Percentiles rank a stretch among this genome's conserved stretches.
Conservation (phyloP, 2,329 filamentous ascomycete species). For the Dothidotthia symphoricarpi region DNA sequence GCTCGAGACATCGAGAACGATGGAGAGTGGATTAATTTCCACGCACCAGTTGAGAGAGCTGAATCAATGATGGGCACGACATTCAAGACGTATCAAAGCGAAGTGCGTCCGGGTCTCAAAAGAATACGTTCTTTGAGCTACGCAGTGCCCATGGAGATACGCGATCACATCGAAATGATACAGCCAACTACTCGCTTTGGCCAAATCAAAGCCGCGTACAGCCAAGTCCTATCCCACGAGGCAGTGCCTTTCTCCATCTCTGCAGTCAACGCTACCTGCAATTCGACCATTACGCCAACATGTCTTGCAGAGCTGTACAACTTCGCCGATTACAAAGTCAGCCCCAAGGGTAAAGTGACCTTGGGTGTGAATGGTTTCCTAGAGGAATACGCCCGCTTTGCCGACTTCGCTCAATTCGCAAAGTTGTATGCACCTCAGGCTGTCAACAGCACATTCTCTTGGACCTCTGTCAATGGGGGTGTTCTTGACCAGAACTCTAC, state of each 20-base stretch:
- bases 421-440: conserved; percentile 42
- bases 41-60: conserved; percentile 52
- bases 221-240: conserved; percentile 34
- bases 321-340: conserved; percentile 42
- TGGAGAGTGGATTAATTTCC: conserved; percentile 63
- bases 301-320: conserved; percentile 52
- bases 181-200: conserved; percentile 66
- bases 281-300: conserved; percentile 46
- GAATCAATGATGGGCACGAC: conserved; percentile 57
- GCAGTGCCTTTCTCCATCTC: conserved; percentile 17
- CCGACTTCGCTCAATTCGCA: conserved; percentile 47
- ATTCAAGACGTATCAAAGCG: conserved; percentile 58
- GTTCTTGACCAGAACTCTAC: conserved; percentile 36
- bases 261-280: conserved; percentile 43
- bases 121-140: conserved; percentile 60
- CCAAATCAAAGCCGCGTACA: conserved; percentile 47
- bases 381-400: conserved; percentile 50
- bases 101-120: conserved; percentile 41
- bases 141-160: conserved; percentile 59
- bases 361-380: conserved; percentile 50
- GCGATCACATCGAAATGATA: conserved; percentile 59
- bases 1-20: conserved; percentile 49
- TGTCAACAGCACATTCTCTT: conserved; percentile 46
- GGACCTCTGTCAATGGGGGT: conserved; percentile 45
- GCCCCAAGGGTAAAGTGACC: conserved; percentile 37